Evolutionary conservation across 176 grass and related monocot genomes (phyloP).

Genomic region (Musa troglodytarum): DNA sequence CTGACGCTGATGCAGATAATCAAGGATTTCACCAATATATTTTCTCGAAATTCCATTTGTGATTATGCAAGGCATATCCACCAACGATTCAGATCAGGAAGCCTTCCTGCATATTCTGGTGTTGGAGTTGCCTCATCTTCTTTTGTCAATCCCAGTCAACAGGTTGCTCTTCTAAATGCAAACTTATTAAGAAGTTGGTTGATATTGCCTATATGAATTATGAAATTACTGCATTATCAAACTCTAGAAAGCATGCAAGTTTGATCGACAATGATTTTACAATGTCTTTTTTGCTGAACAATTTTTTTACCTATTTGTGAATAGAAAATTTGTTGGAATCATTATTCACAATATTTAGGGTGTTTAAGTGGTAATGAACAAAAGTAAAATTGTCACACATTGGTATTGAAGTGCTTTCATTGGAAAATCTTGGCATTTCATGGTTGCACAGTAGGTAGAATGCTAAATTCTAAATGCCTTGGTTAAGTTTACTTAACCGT

Average conservation of each 20-base stretch:
- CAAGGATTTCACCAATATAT: slow-evolving; percentile 40
- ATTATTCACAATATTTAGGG: not conserved
- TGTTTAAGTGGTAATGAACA: not conserved
- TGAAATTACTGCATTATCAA: not conserved
- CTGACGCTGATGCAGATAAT: slow-evolving; percentile 36
- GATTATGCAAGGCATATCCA: slow-evolving; percentile 39
- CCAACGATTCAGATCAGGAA: slow-evolving; percentile 58
- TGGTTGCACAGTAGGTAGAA: not conserved
- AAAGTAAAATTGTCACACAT: not conserved
- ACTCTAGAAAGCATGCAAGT: not conserved
- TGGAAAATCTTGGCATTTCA: not conserved
- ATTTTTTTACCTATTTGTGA: not conserved
- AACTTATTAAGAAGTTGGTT: not conserved
- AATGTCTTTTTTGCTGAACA: not conserved
- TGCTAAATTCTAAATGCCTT: not conserved
- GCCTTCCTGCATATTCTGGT: slow-evolving; percentile 63
- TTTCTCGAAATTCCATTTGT: slow-evolving; percentile 22
- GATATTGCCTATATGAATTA: no score
- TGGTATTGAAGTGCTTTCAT: not conserved
- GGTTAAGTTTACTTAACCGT: no score
- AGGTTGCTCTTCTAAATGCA: slow-evolving; percentile 27
- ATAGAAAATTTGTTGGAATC: not conserved
- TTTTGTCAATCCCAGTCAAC: slow-evolving; percentile 59
- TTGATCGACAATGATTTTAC: not conserved
- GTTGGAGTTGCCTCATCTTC: slow-evolving; percentile 60